Conservation (phyloP, 805 yeast genomes). For the Lipomyces starkeyi region DNA sequence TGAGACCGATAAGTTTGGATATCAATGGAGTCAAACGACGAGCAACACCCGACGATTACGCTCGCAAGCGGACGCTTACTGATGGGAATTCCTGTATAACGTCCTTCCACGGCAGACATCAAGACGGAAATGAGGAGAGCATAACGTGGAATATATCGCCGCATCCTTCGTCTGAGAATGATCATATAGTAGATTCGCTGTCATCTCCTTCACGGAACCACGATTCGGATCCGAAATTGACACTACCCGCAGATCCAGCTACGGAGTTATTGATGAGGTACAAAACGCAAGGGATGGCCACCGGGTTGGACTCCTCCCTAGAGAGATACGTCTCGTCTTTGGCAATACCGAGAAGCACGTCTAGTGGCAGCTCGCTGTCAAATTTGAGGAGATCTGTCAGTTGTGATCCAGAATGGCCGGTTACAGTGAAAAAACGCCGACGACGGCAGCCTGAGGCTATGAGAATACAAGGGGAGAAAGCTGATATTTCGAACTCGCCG, state of each 20-base stretch:
- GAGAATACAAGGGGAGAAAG: neutral
- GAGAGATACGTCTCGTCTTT: neutral
- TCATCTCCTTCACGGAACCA: slow-evolving; percentile 8
- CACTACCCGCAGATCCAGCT: slow-evolving; percentile 28
- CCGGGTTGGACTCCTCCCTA: neutral
- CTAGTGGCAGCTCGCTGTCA: neutral
- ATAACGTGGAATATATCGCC: slow-evolving; percentile 29
- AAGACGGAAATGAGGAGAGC: slow-evolving; percentile 13
- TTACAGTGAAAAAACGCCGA: slow-evolving; percentile 11
- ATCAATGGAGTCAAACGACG: neutral
- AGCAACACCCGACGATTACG: neutral
- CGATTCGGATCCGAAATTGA: neutral
- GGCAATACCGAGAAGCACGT: neutral
- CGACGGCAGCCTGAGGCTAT: slow-evolving; percentile 4
- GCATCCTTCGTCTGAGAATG: slow-evolving; percentile 28
- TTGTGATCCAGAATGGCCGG: slow-evolving; percentile 35
- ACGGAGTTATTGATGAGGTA: slow-evolving; percentile 28
- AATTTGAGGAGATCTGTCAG: slow-evolving; percentile 18
- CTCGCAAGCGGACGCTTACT: neutral
- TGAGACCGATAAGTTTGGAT: neutral
- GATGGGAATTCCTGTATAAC: neutral
- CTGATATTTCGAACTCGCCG: neutral
- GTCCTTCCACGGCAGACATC: neutral
- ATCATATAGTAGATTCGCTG: slow-evolving; percentile 5
- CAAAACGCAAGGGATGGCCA: slow-evolving; percentile 11